Evolutionary conservation across 805 yeast genomes (phyloP).

Genomic region (Ogataea corticis): DNA sequence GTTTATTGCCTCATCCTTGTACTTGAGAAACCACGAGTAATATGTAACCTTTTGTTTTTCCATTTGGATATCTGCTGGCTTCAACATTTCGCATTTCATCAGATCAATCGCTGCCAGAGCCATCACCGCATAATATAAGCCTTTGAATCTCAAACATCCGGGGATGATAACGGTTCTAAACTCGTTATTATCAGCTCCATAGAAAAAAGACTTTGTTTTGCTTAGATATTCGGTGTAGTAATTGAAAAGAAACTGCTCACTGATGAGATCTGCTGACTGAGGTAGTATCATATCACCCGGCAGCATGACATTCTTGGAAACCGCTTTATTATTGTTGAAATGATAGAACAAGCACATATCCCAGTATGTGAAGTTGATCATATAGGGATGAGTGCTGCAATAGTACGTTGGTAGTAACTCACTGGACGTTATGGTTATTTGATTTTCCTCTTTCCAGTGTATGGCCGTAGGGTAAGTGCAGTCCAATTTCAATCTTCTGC

Average conservation of each 20-base stretch:
- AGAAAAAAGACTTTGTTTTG: constrained; percentile 26
- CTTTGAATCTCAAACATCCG: constrained; percentile 23
- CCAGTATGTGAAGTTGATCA: constrained; percentile 17
- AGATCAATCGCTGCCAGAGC: constrained; percentile 29
- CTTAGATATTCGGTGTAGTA: constrained; percentile 25
- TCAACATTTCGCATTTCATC: constrained; percentile 15
- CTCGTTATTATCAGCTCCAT: constrained; percentile 21
- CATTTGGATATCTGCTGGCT: constrained; percentile 1
- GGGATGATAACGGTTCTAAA: constrained; percentile 29
- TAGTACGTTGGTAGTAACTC: background rate
- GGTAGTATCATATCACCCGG: no score
- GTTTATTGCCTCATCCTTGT: constrained; percentile 35
- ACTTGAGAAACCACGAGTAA: constrained; percentile 16
- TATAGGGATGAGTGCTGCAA: background rate
- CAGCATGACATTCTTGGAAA: no score
- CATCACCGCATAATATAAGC: constrained; percentile 26
- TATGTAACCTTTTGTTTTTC: constrained; percentile 8
- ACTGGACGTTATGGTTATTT: constrained; percentile 2
- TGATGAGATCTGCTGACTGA: background rate
- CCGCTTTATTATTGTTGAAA: background rate
- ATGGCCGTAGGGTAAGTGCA: constrained; percentile 21
- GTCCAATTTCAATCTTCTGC: no score
- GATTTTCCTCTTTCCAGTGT: constrained; percentile 23
- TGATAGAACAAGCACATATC: constrained; percentile 15
- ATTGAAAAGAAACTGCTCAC: constrained; percentile 21